Evolutionary conservation across 352 stramenopile genomes (phyloP), one percentile per base, ranked within the genome.

Genomic region (Globisporangium spiculum): DNA sequence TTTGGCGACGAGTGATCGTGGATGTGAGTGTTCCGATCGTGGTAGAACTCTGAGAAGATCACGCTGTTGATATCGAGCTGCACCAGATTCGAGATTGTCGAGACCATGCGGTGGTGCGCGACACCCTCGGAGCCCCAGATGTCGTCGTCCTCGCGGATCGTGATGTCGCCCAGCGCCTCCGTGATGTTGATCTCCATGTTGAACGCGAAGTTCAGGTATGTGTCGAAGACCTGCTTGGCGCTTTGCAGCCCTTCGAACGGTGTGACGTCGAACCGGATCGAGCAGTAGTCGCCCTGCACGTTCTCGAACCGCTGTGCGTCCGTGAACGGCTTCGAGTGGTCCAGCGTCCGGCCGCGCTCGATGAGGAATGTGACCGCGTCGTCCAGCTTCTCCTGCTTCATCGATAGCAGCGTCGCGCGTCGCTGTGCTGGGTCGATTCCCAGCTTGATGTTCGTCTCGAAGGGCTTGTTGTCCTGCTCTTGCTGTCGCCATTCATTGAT

Each of bases 131-230:
- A 61, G 14, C 26, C 22, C 68, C 67, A 75, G 52, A 69, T 36
- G 34, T 79, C 72, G 62, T 85, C 78, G 54, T 85, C 78, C 32
- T 83, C 78, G 54, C 74, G 69, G 66, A 85, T 80, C 27, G 78
- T 85, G 50, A 85, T 81, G 61, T 83, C 78, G 30, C 74, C 78
- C 44, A 85, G 50, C 2, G 74, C 66, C 34, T 83, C 78, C 7
- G 75, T 80, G 48, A 85, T 71, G 70, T 75, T 83, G 46, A 85
- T 85, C 68, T 85, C 78, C 64, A 89, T 70, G 68, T 83, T 83
- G 52, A 79, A 75, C 54, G 71, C 71, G 50, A 85, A 89, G 48
- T 81, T 76, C 0, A 79, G 65, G 27, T 84, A 46, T 55, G 75
- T 78, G 55, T 87, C 75, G 63, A 84, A 85, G 14, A 86, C 75